phyloP scores from a whole-genome alignment of 2,329 filamentous ascomycete species.

The Colletotrichum falcatum region DNA sequence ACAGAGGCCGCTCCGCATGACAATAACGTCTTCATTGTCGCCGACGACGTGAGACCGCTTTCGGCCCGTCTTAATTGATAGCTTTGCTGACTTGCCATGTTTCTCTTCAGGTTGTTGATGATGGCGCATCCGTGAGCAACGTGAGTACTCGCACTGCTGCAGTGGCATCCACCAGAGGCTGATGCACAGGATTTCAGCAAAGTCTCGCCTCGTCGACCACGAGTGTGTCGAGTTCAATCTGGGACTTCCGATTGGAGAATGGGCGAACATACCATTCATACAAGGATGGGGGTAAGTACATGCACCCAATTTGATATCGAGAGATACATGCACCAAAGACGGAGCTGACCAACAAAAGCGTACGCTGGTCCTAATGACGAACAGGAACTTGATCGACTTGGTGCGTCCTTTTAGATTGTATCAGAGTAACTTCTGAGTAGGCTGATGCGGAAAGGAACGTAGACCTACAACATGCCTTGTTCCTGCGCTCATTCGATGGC shows the following conservation, averaged over 20 bases:
- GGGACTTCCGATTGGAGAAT: constrained; percentile 45
- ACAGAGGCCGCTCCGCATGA: background rate
- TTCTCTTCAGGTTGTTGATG: background rate
- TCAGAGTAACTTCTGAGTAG: no score
- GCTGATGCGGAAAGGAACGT: background rate
- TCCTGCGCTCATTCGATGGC: background rate
- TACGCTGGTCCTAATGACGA: constrained; percentile 26
- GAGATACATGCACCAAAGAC: background rate
- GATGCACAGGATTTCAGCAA: background rate
- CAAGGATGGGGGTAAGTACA: constrained; percentile 5
- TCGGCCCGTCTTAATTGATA: fast-evolving
- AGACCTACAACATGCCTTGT: constrained; percentile 1
- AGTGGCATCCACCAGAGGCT: background rate
- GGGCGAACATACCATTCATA: constrained; percentile 53
- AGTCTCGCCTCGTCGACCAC: background rate
- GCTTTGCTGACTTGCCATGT: background rate
- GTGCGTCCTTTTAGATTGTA: background rate
- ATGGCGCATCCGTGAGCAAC: background rate
- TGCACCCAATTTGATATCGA: background rate
- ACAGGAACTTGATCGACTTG: background rate
- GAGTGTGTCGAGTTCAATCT: background rate
- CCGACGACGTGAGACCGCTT: background rate
- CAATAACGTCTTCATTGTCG: background rate
- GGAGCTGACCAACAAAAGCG: background rate
- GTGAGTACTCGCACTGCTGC: background rate